A percentile compares a stretch with the other conserved stretches of the same genome.
Evolutionary conservation across 192 early-diverging fungal species (phyloP).

Genomic region (Gonapodya prolifera): DNA sequence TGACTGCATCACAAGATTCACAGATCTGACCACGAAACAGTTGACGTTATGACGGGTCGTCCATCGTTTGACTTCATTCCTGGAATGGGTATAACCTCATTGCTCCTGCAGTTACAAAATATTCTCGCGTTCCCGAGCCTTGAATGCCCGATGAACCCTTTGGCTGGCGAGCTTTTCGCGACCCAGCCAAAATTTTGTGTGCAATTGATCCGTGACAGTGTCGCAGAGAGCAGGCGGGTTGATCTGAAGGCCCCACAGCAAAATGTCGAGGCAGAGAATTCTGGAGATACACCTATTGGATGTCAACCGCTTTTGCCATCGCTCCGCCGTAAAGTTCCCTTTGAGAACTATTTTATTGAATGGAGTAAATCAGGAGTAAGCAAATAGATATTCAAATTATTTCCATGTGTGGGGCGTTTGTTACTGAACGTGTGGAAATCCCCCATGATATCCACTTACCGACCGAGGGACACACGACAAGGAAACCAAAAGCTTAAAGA

Average conservation of each 20-base stretch:
- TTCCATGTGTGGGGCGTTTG: too few relatives aligned
- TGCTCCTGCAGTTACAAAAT: not conserved
- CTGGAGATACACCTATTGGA: too few relatives aligned
- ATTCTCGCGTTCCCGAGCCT: not conserved
- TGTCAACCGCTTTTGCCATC: too few relatives aligned
- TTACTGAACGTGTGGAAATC: too few relatives aligned
- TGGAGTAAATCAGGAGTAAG: not conserved
- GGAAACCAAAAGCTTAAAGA: not conserved
- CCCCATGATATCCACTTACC: too few relatives aligned
- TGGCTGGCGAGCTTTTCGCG: not conserved
- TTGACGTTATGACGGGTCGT: not conserved
- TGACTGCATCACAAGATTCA: not conserved
- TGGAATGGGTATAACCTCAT: not conserved
- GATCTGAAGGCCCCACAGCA: not conserved
- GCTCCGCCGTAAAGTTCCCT: not conserved
- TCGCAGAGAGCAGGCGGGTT: not conserved
- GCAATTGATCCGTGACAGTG: not conserved
- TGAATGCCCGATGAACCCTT: not conserved
- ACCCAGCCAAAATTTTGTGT: not conserved
- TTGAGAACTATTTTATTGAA: not conserved
- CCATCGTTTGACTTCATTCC: not conserved
- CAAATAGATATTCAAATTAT: too few relatives aligned
- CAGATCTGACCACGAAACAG: not conserved
- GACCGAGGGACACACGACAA: not conserved
- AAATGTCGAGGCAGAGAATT: too few relatives aligned